These are phyloP conservation scores for Penicillium samsonianum DNA, from an alignment of 495 filamentous ascomycete genomes.

Conservation along the genomic window DNA sequence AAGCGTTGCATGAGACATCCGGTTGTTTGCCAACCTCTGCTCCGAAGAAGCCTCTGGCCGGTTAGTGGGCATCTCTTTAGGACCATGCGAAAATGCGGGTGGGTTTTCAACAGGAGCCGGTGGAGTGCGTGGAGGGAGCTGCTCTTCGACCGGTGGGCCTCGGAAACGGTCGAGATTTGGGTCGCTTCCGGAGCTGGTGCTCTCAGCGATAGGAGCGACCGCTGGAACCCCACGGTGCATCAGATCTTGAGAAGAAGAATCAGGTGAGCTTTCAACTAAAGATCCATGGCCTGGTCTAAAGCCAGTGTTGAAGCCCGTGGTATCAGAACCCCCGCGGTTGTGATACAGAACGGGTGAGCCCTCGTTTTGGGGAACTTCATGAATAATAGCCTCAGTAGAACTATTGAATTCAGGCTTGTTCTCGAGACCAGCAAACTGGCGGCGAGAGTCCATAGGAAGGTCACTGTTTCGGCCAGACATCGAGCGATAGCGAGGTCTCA, in stretches of 20 bases:
- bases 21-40: slow-evolving; percentile 72
- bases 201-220: slow-evolving; percentile 41
- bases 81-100: slow-evolving; percentile 72
- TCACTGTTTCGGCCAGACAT: slow-evolving; percentile 52
- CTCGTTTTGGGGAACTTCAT: slow-evolving; percentile 29
- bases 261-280: slow-evolving; percentile 34
- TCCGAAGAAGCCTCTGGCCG: slow-evolving; percentile 73
- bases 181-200: slow-evolving; percentile 59
- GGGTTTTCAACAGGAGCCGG: slow-evolving; percentile 74
- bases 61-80: slow-evolving; percentile 64
- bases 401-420: slow-evolving; percentile 44
- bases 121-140: slow-evolving; percentile 56
- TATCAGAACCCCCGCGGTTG: slow-evolving; percentile 59
- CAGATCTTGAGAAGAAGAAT: slow-evolving; percentile 45
- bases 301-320: slow-evolving; percentile 32
- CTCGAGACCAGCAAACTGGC: slow-evolving; percentile 52
- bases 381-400: slow-evolving; percentile 42
- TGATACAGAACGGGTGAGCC: slow-evolving; percentile 48
- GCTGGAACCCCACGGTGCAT: slow-evolving; percentile 32
- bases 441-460: slow-evolving; percentile 37
- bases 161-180: slow-evolving; percentile 16
- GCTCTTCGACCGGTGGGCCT: slow-evolving; percentile 38
- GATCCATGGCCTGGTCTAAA: slow-evolving; percentile 27
- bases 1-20: slow-evolving; percentile 79
- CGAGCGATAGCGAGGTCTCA: slow-evolving; percentile 62